Evolutionary conservation across 495 filamentous ascomycete species (phyloP), one percentile per base, ranked within the genome.

Genomic region (Pseudotulostoma volvatum): DNA sequence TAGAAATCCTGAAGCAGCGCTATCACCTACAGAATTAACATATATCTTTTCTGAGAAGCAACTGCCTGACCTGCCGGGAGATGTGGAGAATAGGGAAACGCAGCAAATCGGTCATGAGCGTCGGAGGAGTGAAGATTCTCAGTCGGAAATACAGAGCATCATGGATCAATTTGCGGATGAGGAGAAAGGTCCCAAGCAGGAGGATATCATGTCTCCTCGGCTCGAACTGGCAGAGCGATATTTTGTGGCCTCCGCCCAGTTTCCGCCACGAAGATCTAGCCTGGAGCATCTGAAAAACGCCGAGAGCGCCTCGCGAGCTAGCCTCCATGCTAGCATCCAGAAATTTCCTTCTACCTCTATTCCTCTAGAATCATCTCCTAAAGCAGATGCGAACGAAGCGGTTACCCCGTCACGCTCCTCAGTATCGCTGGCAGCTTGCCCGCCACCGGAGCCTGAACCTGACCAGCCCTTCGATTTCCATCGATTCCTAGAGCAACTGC

Each of bases 381-480:
- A 38, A 23, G 35, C 43, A 18, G 47, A 43, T 33, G 50, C 44
- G 36, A 44, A 39, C 18, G 43, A 47, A 15, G 39, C 42, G 5
- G 41, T 46, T 4, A 54, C 56, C 4, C 54, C 59, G 34, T 71
- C 76, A 3, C 68, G 63, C 15, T 54, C 63, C 14, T 54, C 68
- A 32, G 54, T 73, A 9, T 65, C 77, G n/a, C 19, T 37, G 7
- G 59, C 61, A 4, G 40, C 57, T 21, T 79, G 78, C 16, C 88
- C 86, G 1, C 78, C 78, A 17, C 92, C 93, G 3, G 86, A 93
- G 43, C 86, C 85, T 0, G 87, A 95, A 52, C 76, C 85, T 16
- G 71, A 83, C 38, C 71, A 93, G 33, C 83, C 90, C 1, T 99
- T 99, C 53, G 90, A 99, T 60, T 99, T 99, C 51, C 92, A 96